Evolutionary conservation across 2,329 filamentous ascomycete species (phyloP), one percentile per base, ranked within the genome.

Genomic region (Raffaelea ambrosiae): DNA sequence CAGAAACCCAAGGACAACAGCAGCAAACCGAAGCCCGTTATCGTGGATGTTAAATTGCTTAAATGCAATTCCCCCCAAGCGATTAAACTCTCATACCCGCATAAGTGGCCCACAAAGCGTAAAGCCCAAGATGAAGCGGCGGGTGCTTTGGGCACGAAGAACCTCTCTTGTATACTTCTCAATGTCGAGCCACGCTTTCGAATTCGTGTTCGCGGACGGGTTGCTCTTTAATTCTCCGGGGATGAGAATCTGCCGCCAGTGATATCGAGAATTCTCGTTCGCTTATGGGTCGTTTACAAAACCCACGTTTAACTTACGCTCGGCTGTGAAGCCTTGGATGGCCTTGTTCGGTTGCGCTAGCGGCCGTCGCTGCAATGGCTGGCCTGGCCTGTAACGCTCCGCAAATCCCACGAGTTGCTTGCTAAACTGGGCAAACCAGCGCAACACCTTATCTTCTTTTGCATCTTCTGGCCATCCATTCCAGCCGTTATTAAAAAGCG

Each of bases 111-210:
- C 61, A 48, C 63, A 76, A 16, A 75, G 50, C 3, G 70, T 74
- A 60, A 76, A 75, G 47, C 66, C 69, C 16, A 73, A 55, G 47
- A 71, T 64, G 52, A 73, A 75, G 22, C 67, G 63, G 51, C 66
- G 63, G 33, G 57, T 66, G 40, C 66, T 60, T 54, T 72, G 61
- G n/a, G 63, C 57, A 41, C 62, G 56, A 16, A 74, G 58, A 3
- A 73, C 65, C 54, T 74, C 67, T 48, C 64, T 66, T 0, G 60
- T 65, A 55, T 74, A 75, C 50, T 55, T 66, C 19, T 55, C 65
- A 1, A 74, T 57, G 52, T 73, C 65, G 51, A 67, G 58, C 44
- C 22, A 41, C 21, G 44, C 44, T 10, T 41, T 35, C 16, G 26
- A 33, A 40, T 20, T 33, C n/a, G 14, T 46, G 35, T 46, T 21